These are phyloP conservation scores for Fusarium lyarnte DNA, from an alignment of 2,329 filamentous ascomycete genomes.

Conservation along the genomic window DNA sequence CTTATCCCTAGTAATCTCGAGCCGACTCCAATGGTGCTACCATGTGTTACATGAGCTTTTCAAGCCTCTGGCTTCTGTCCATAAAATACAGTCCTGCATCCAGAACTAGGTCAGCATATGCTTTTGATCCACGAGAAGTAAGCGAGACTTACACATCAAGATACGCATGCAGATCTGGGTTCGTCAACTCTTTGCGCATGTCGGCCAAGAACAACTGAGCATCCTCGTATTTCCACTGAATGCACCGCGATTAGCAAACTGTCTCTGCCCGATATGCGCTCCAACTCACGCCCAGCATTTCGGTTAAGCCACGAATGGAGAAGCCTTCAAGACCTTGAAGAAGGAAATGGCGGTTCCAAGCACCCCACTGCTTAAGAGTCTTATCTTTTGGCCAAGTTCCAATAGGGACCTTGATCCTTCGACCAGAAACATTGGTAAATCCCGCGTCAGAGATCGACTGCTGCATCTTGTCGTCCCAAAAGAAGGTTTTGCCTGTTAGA, in stretches of 20 bases:
- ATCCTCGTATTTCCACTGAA: constrained; percentile 22
- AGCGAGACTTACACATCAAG: constrained; percentile 15
- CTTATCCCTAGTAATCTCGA: fast-evolving
- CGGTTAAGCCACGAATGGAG: constrained; percentile 32
- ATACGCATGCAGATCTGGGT: constrained; percentile 20
- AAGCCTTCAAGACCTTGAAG: constrained; percentile 41
- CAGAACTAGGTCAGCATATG: fast-evolving
- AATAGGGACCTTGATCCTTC: constrained; percentile 33
- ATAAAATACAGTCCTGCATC: background rate
- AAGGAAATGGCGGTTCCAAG: constrained; percentile 38
- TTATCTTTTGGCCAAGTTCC: constrained; percentile 47
- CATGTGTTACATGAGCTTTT: fast-evolving
- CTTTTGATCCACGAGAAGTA: fast-evolving
- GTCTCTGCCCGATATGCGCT: fast-evolving
- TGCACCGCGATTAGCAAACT: background rate
- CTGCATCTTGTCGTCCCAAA: constrained; percentile 18
- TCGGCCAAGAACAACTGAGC: constrained; percentile 28
- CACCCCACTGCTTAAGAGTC: constrained; percentile 41
- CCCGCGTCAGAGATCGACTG: constrained; percentile 32
- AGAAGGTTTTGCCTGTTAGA: constrained; percentile 18
- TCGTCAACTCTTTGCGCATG: constrained; percentile 25
- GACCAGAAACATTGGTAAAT: constrained; percentile 28
- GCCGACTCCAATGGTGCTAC: fast-evolving
- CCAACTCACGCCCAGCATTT: constrained; percentile 30
- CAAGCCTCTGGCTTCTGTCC: background rate